Percentiles rank a stretch among this genome's conserved stretches.
These are phyloP conservation scores for Microcyclospora pomicola DNA, from an alignment of 2,329 filamentous ascomycete species.

Conservation along the genomic window DNA sequence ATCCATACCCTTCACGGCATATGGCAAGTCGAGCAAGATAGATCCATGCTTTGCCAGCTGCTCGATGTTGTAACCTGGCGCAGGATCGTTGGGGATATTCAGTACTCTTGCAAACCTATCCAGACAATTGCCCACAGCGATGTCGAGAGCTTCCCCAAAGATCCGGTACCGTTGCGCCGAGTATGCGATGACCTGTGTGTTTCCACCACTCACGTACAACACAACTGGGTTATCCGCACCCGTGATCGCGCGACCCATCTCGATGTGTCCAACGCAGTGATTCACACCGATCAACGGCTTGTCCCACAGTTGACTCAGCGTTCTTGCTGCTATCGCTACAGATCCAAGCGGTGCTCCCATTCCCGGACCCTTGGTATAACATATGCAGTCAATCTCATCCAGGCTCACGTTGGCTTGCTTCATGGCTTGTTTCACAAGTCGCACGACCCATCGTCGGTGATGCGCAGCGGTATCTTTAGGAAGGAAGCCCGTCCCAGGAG, in stretches of 20 bases:
- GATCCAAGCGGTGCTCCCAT: slow-evolving; percentile 90
- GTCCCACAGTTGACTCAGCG: slow-evolving; percentile 68
- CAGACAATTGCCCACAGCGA: slow-evolving; percentile 93
- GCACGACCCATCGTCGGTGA: slow-evolving; percentile 74
- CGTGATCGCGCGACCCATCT: slow-evolving; percentile 93
- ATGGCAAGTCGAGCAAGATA: slow-evolving; percentile 72
- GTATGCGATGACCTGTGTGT: slow-evolving; percentile 97
- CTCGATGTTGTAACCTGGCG: slow-evolving; percentile 96
- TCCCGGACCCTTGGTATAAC: slow-evolving; percentile 87
- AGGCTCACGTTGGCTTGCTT: slow-evolving; percentile 49
- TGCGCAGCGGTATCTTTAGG: slow-evolving; percentile 93
- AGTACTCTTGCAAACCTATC: slow-evolving; percentile 90
- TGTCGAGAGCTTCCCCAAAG: slow-evolving; percentile 94
- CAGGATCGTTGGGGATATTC: slow-evolving; percentile 85
- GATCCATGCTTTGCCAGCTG: slow-evolving; percentile 67
- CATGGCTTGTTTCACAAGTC: slow-evolving; percentile 67
- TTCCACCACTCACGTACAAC: slow-evolving; percentile 87
- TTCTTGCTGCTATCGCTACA: slow-evolving; percentile 74
- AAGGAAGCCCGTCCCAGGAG: slow-evolving; percentile 85
- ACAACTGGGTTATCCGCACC: slow-evolving; percentile 85
- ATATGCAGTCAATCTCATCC: slow-evolving; percentile 72
- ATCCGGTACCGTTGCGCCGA: slow-evolving; percentile 89
- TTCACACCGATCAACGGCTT: slow-evolving; percentile 90
- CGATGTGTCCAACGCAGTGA: slow-evolving; percentile 96
- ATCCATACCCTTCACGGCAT: slow-evolving; percentile 97